Percentiles rank a stretch among this genome's conserved stretches.
Evolutionary conservation across 2,329 filamentous ascomycete genomes (phyloP).

Genomic region (Didymella lethalis): DNA sequence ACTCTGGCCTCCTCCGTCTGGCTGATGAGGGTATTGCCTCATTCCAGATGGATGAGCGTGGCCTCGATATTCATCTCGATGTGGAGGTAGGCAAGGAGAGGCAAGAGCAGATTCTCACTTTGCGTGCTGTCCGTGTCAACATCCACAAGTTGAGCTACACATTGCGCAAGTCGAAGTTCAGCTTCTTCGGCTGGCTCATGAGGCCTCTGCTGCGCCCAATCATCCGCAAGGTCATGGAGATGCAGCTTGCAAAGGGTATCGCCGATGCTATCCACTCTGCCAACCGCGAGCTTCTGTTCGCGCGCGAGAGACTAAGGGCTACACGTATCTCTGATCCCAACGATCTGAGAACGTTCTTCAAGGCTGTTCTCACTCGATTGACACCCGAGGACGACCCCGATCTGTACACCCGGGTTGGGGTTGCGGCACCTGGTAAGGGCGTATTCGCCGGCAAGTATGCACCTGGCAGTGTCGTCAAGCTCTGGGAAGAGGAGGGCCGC

Average conservation of each 20-base stretch:
- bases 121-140: constrained; percentile 77
- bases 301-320: constrained; percentile 83
- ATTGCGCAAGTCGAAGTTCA: constrained; percentile 76
- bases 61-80: constrained; percentile 85
- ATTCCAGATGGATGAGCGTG: constrained; percentile 84
- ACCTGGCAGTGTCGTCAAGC: constrained; percentile 84
- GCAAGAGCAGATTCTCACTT: constrained; percentile 80
- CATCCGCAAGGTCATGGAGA: constrained; percentile 79
- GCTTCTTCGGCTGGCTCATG: constrained; percentile 80
- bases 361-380: constrained; percentile 79
- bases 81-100: constrained; percentile 81
- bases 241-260: constrained; percentile 76
- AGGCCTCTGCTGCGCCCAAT: constrained; percentile 85
- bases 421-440: constrained; percentile 66
- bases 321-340: constrained; percentile 82
- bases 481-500: constrained; percentile 84
- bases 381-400: constrained; percentile 77
- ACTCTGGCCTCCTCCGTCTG: constrained; percentile 76
- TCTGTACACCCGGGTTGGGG: constrained; percentile 74
- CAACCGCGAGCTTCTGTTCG: constrained; percentile 87
- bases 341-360: constrained; percentile 82
- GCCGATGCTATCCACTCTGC: constrained; percentile 72
- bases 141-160: constrained; percentile 88
- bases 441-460: constrained; percentile 87
- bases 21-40: constrained; percentile 85